A percentile compares a stretch with the other conserved stretches of the same genome.
phyloP scores from a whole-genome alignment of 345 rosid genomes.

The Gossypium bickii region DNA sequence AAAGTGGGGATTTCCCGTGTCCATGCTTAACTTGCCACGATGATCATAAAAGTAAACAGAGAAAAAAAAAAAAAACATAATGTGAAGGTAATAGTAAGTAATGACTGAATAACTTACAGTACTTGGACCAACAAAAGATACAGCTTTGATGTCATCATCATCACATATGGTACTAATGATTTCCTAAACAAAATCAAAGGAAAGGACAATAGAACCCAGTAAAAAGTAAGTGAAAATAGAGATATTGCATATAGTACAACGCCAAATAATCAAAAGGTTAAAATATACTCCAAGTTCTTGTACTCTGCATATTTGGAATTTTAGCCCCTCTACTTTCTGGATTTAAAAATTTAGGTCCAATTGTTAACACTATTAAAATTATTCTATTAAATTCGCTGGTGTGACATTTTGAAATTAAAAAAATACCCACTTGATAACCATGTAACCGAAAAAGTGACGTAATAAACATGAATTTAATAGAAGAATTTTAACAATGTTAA shows the following conservation, averaged over 20 bases:
- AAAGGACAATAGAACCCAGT: neutral
- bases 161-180: constrained; percentile 90
- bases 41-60: neutral
- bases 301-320: no score
- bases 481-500: no score
- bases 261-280: neutral
- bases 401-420: no score
- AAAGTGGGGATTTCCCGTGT: no score
- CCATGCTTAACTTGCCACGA: neutral
- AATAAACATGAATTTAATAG: no score
- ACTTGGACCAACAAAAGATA: constrained; percentile 94
- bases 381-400: no score
- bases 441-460: no score
- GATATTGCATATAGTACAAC: neutral
- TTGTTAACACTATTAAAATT: no score
- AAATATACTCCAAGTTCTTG: no score
- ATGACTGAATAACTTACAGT: constrained; percentile 45
- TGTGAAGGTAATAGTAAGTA: neutral
- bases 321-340: no score
- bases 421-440: no score
- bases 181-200: constrained; percentile 47
- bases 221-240: neutral
- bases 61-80: neutral
- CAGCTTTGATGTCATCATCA: constrained; percentile 67
- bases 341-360: no score